Evolutionary conservation across 2,329 filamentous ascomycete genomes (phyloP).

Genomic region (Aureobasidium uvarum): DNA sequence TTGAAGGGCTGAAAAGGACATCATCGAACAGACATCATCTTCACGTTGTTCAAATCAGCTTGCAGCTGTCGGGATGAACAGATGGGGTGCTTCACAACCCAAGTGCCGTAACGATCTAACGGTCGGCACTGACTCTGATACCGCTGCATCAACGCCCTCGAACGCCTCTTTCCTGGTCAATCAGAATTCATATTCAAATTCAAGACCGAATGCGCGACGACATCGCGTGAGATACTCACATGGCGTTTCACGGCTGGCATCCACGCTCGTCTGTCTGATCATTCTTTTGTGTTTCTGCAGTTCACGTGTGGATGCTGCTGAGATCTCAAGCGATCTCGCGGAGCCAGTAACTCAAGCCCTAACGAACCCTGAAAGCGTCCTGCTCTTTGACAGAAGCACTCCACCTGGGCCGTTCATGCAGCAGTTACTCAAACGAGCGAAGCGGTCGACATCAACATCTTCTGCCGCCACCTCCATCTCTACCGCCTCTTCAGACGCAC

Average conservation of each 20-base stretch:
- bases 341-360: neutral
- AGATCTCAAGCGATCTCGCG: neutral
- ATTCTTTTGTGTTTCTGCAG: conserved; percentile 14
- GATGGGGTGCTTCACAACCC: conserved; percentile 8
- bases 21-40: neutral
- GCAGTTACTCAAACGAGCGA: conserved; percentile 21
- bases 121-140: conserved; percentile 4
- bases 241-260: conserved; percentile 3
- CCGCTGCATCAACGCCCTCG: neutral
- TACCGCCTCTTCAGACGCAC: conserved; percentile 34
- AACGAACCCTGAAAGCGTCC: conserved; percentile 5
- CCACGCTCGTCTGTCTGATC: neutral
- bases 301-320: conserved; percentile 1
- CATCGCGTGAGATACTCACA: neutral
- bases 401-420: conserved; percentile 20
- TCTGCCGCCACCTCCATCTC: conserved; percentile 23
- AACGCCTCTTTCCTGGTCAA: neutral
- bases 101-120: conserved; percentile 16
- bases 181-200: neutral
- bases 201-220: neutral
- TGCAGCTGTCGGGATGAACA: conserved; percentile 17
- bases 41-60: conserved; percentile 3
- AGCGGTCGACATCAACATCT: conserved; percentile 17
- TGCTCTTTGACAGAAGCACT: conserved; percentile 27
- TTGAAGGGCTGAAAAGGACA: neutral